Percentiles rank a stretch among this genome's conserved stretches.
Evolutionary conservation across 2,329 filamentous ascomycete genomes (phyloP).

Genomic region (Colletotrichum siamense): DNA sequence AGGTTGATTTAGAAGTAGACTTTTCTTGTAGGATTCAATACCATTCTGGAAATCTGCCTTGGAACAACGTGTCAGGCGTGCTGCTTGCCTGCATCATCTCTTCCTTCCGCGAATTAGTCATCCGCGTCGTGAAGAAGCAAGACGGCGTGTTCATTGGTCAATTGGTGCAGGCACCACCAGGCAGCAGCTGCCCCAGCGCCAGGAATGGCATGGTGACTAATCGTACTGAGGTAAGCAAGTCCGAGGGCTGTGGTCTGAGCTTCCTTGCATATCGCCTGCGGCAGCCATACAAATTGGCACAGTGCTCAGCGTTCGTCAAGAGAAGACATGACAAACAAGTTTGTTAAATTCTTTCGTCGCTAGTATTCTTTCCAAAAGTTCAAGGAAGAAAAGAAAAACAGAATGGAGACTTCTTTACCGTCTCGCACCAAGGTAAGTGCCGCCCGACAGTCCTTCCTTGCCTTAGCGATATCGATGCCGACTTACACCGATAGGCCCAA

Average conservation of each 20-base stretch:
- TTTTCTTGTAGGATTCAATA: background rate
- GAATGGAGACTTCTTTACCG: background rate
- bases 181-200: background rate
- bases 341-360: background rate
- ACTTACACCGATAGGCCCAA: background rate
- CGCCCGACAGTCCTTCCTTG: accelerated
- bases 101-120: background rate
- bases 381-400: background rate
- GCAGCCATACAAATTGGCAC: background rate
- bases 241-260: background rate
- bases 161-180: background rate
- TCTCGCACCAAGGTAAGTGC: background rate
- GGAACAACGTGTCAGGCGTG: background rate
- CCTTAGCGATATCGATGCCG: background rate
- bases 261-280: background rate
- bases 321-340: background rate
- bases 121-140: background rate
- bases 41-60: background rate
- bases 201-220: background rate
- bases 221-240: background rate
- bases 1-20: background rate
- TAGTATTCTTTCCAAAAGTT: background rate
- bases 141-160: background rate
- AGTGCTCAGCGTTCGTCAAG: background rate
- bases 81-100: background rate